Base-by-base conservation (phyloP, 2,329 filamentous ascomycete genomes). In the Dothiorella sarmentorum region DNA sequence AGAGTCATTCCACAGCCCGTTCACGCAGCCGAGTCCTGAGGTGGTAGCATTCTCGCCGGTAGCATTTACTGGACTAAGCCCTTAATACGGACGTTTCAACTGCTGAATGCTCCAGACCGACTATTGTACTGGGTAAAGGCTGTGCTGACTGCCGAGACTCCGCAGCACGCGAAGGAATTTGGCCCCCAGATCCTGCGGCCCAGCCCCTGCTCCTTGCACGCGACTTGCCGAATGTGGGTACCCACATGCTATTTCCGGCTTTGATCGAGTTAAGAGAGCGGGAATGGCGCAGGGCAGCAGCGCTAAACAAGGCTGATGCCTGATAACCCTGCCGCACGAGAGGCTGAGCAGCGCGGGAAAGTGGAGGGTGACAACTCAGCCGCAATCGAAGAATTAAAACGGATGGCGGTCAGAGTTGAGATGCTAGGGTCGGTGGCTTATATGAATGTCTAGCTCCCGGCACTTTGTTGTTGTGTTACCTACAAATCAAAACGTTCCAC, bases 131-230 rank as follows among this genome's bases (percentile, higher is more conserved):
- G n/a, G n/a, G n/a, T n/a, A n/a, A 27, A 4, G 33, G 47, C 49
- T 40, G 49, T 53, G 49, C 29, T 13, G 20, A 13, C 22, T 26
- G 49, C 47, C 33, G 38, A 52, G 47, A 35, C 29, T 7, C 24
- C n/a, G n/a, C 26, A 26, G 29, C 26, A 45, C 24, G n/a, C 43
- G 43, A 45, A 29, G 43, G 10, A 27, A 26, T 18, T 29, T 20
- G 22, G 22, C 49, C 49, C 49, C 49, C 24, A 53, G 17, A 53
- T 53, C 49, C 49, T 53, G 7, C 49, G 49, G 22, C 33, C 22
- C 20, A 40, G 33, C 40, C 24, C 4, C 49, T 40, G 49, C 10
- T 7, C 49, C 33, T 18, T n/a, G 49, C 22, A 20, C 10, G 33
- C 2, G 22, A 5, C 47, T 27, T 38, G 10, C 47, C 35, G 13